Percentiles rank a stretch among this genome's conserved stretches.
Conservation (phyloP, 208 protist species). For the Phytomonas francai region DNA sequence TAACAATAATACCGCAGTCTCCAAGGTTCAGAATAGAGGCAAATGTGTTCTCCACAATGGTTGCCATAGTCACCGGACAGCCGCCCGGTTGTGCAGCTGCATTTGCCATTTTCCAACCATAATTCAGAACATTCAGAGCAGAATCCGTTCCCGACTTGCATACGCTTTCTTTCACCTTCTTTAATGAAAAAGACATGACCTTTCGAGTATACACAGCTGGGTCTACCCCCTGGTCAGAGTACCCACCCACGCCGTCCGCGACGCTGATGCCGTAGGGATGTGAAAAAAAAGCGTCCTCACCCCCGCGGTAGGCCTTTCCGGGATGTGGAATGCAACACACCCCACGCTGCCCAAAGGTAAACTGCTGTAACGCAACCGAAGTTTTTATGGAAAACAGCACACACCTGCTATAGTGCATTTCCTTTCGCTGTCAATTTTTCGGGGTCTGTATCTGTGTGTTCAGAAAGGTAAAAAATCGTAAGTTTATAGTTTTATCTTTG, state of each 20-base stretch:
- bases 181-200: conserved; percentile 58
- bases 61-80: conserved; percentile 65
- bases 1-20: conserved; percentile 69
- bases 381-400: background rate
- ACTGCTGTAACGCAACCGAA: conserved; percentile 4
- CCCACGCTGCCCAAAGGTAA: conserved; percentile 55
- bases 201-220: conserved; percentile 73
- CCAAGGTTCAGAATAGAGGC: conserved; percentile 82
- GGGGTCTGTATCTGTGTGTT: background rate
- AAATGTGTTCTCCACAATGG: conserved; percentile 37
- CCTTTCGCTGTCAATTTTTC: background rate
- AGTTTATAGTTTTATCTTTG: background rate
- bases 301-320: conserved; percentile 60
- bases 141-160: conserved; percentile 15
- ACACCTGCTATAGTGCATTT: conserved; percentile 5
- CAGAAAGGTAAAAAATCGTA: background rate
- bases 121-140: conserved; percentile 52
- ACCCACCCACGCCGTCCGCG: conserved; percentile 81
- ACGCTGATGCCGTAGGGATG: conserved; percentile 71
- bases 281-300: conserved; percentile 78
- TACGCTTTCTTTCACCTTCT: conserved; percentile 25
- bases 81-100: conserved; percentile 37
- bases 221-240: conserved; percentile 58
- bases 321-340: conserved; percentile 73
- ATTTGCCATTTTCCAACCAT: conserved; percentile 39